Base-by-base conservation (phyloP, 78 protist genomes). In the Tieghemostelium lacteum region DNA sequence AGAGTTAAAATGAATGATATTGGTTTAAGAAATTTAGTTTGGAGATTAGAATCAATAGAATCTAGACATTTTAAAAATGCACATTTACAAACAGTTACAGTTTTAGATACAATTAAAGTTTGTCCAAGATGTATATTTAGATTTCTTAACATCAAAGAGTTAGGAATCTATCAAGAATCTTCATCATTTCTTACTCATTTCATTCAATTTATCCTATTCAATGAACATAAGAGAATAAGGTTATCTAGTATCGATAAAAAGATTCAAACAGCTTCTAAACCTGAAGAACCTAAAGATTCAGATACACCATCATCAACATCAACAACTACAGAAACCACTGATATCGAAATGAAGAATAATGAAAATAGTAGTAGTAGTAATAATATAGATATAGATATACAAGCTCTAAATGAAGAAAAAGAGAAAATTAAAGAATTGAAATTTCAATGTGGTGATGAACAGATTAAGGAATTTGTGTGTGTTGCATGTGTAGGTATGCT, bases 401-500 rank as follows among this genome's bases (percentile, higher is more conserved):
- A 34, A 22, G 6, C 17, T 64, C 31, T 33, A 65, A 28, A 65
- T 66, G 1, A 14, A 49, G 14, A 49, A 49, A 20, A 14, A 19
- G 52, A 19, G 20, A 19, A 55, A 19, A 7, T 19, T 20, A 22
- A 55, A 24, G 20, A 62, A 31, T 36, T 64, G 33, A 64, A n/a
- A n/a, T n/a, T n/a, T n/a, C n/a, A n/a, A n/a, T n/a, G n/a, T n/a
- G n/a, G n/a, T n/a, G n/a, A n/a, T n/a, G n/a, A n/a, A n/a, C n/a
- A n/a, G n/a, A n/a, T n/a, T n/a, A n/a, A n/a, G n/a, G 3, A 36
- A 14, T 20, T 67, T 50, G 76, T 66, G 19, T 80, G 88, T 57
- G 2, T 37, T 24, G 26, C 75, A 54, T 80, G 88, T 40, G 52
- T 80, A 20, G 88, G 88, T 24, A 80, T 80, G 42, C 39, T 80